These are phyloP conservation scores for Fusarium illudens DNA, from an alignment of 2,329 filamentous ascomycete genomes.

Conservation along the genomic window DNA sequence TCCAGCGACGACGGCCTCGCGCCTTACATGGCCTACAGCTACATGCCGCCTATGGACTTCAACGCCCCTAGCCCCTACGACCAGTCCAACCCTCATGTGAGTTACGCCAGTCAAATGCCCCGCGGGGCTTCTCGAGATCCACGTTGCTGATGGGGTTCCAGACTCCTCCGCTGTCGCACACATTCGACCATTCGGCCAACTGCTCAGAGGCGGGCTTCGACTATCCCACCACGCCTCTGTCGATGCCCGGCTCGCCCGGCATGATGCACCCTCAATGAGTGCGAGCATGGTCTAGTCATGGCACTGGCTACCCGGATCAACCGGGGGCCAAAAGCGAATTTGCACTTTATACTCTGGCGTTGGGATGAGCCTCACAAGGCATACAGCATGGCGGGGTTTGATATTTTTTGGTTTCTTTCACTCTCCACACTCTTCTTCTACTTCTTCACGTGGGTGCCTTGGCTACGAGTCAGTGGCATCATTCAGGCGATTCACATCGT, in stretches of 20 bases:
- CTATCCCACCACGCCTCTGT: slow-evolving; percentile 75
- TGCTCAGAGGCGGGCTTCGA: slow-evolving; percentile 70
- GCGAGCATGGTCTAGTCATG: not conserved
- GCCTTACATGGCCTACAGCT: slow-evolving; percentile 73
- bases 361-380: slow-evolving; percentile 32
- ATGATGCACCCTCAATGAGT: slow-evolving; percentile 48
- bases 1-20: slow-evolving; percentile 67
- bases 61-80: slow-evolving; percentile 69
- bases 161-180: slow-evolving; percentile 81
- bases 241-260: slow-evolving; percentile 75
- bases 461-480: slow-evolving; percentile 11
- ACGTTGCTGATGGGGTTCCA: slow-evolving; percentile 63
- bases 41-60: slow-evolving; percentile 71
- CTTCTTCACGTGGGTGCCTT: slow-evolving; percentile 20
- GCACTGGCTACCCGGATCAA: slow-evolving; percentile 6
- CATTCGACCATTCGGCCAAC: slow-evolving; percentile 72
- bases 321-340: slow-evolving; percentile 17
- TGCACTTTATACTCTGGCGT: slow-evolving; percentile 37
- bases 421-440: slow-evolving; percentile 31
- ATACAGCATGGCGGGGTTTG: slow-evolving; percentile 37
- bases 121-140: slow-evolving; percentile 49
- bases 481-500: slow-evolving; percentile 20
- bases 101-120: slow-evolving; percentile 57
- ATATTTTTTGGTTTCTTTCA: slow-evolving; percentile 36
- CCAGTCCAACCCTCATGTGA: slow-evolving; percentile 78